Base-by-base conservation (phyloP, 2,329 filamentous ascomycete genomes). In the Aspergillus sp. region DNA sequence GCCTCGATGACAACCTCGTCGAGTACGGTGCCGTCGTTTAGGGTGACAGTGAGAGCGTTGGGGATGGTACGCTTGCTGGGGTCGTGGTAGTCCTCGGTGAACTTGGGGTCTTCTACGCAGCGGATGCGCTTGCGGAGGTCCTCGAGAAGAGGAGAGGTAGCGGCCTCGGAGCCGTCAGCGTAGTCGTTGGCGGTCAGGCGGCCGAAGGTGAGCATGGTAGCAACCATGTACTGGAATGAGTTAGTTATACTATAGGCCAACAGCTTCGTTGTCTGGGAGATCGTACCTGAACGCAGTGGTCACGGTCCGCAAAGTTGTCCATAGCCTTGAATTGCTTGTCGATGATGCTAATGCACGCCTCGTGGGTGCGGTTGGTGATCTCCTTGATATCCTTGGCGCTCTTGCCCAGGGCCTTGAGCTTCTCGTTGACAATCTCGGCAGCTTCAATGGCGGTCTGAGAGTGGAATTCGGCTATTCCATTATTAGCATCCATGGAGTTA, bases 321-420 rank as follows among this genome's bases (percentile, higher is more conserved):
- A 99, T 96, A 68, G 93, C 88, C 86, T 97, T 98, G 85, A 96
- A 96, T 81, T 99, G 95, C 85, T 99, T 99, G 86, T 99, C 95
- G 71, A 99, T 99, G 80, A 99, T 99, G 71, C 95, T 92, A 74
- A 99, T 86, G 82, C 95, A 98, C 58, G 95, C 95, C 80, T 99
- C 95, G 81, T 99, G 95, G 8, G 95, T 99, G 70, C 95, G 89
- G 86, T 93, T 96, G 68, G 89, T 92, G 70, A 99, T 86, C 61
- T 85, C 84, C 82, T 96, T 93, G 82, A 99, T 96, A 77, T 99
- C 93, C 67, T 89, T 89, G 57, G 93, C 92, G 54, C 88, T 90
- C 84, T 97, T 96, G 80, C 92, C 93, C 81, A 89, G 81, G 42
- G 85, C 82, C 77, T 89, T 89, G 64, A 99, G 86, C 77, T 91